Conservation (phyloP, 106 monocot genomes). For the Apostasia ramifera region DNA sequence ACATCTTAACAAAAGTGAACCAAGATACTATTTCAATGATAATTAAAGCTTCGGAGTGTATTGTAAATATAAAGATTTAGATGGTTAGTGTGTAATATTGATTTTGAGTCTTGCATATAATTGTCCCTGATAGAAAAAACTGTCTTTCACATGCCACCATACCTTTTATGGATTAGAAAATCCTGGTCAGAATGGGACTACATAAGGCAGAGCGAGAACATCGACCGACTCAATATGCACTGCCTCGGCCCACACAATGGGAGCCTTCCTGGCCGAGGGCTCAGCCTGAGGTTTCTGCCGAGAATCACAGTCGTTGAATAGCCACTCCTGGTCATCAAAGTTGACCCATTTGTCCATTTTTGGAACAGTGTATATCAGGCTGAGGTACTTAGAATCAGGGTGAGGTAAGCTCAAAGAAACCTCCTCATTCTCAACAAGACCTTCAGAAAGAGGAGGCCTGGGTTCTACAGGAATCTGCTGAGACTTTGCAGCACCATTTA, state of each 20-base stretch:
- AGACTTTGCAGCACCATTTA: conserved; percentile 28
- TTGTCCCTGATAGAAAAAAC: neutral
- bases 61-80: no score
- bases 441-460: neutral
- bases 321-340: conserved; percentile 53
- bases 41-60: no score
- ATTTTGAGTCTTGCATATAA: no score
- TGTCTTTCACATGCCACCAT: conserved; percentile 8
- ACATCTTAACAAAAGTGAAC: neutral
- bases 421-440: conserved; percentile 11
- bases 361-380: conserved; percentile 37
- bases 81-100: no score
- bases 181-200: conserved; percentile 52
- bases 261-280: conserved; percentile 9
- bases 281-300: conserved; percentile 9
- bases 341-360: conserved; percentile 48
- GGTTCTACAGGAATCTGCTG: conserved; percentile 11
- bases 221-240: conserved; percentile 37
- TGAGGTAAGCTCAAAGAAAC: conserved; percentile 31
- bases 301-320: conserved; percentile 20
- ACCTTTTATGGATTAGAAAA: conserved; percentile 14
- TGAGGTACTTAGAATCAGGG: conserved; percentile 53
- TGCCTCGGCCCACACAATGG: conserved; percentile 55
- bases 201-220: conserved; percentile 67
- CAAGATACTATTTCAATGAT: neutral